Base-by-base conservation (phyloP, 1,284 basidiomycete genomes). In the Caloboletus inedulis region DNA sequence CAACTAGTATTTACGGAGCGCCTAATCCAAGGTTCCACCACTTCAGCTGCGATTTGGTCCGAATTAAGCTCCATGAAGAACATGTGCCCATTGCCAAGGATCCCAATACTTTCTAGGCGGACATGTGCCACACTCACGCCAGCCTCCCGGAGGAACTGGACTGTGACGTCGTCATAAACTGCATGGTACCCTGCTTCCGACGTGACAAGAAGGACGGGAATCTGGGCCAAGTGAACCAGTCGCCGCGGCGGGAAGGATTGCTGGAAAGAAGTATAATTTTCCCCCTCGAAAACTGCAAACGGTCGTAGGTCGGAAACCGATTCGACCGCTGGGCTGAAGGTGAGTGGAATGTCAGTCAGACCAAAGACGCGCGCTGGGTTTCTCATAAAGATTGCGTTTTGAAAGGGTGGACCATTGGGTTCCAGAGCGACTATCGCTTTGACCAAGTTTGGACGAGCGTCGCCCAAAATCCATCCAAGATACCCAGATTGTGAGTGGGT, bases 21-120 rank as follows among this genome's bases (percentile, higher is more conserved):
- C 36, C 56, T 56, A 43, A 76, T 65, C 77, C 77, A 78, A 40
- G 62, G 64, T 33, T 68, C 57, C 18, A 78, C 65, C 7, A 77
- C 62, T 21, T 62, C 69, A 3, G 69, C 71, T 3, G 62, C 74
- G 34, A 80, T 76, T 43, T 72, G 65, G 19, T 74, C 51, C 6
- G 64, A 69, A 58, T 79, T 79, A 54, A 70, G 73, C 52, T 79
- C 78, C 75, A 80, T 77, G 56, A 79, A 79, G 62, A 80, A 73
- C 74, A 80, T 74, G 59, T 80, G 78, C 1, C 72, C 78, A 57
- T 69, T 69, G 44, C 59, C 78, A 51, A 68, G 69, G 36, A 80
- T 77, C 7, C 78, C 78, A 4, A 74, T 58, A 40, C 69, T 65
- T n/a, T 60, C 64, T 33, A 80, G 55, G 10, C 61, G 61, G 35